A percentile compares a stretch with the other conserved stretches of the same genome.
phyloP scores from a whole-genome alignment of 345 rosid genomes.

The Garcia nutans region DNA sequence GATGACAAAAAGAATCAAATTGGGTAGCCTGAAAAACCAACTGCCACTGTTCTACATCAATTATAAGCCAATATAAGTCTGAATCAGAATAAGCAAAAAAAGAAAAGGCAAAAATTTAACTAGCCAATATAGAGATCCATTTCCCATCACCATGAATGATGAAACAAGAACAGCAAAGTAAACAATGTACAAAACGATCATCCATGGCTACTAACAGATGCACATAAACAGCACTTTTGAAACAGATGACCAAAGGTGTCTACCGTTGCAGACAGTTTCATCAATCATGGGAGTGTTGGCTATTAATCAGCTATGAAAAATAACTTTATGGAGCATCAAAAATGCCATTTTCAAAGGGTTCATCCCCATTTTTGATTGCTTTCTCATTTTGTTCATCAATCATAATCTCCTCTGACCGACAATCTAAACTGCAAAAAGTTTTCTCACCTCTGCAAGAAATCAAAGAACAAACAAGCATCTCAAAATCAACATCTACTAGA shows the following conservation, averaged over 20 bases:
- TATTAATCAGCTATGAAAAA: neutral
- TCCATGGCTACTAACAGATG: conserved; percentile 69
- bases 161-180: conserved; percentile 34
- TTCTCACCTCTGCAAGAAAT: conserved; percentile 68
- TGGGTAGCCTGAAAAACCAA: conserved; percentile 41
- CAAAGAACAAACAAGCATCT: neutral
- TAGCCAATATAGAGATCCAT: conserved; percentile 6
- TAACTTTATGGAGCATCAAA: conserved; percentile 24
- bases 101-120: neutral
- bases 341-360: conserved; percentile 42
- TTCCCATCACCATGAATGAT: conserved; percentile 33
- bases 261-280: conserved; percentile 27
- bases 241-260: conserved; percentile 48
- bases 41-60: conserved; percentile 26
- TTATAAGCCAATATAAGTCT: conserved; percentile 17
- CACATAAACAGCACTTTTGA: conserved; percentile 65
- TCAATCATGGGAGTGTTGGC: conserved; percentile 37
- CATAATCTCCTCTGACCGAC: conserved; percentile 68
- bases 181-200: conserved; percentile 50
- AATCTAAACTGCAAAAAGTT: conserved; percentile 71
- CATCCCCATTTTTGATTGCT: conserved; percentile 22
- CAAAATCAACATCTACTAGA: neutral
- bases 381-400: conserved; percentile 48
- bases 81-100: conserved; percentile 20
- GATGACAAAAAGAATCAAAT: neutral